phyloP scores from a whole-genome alignment of 1,284 basidiomycete species.

The Trichosporon sp. region DNA sequence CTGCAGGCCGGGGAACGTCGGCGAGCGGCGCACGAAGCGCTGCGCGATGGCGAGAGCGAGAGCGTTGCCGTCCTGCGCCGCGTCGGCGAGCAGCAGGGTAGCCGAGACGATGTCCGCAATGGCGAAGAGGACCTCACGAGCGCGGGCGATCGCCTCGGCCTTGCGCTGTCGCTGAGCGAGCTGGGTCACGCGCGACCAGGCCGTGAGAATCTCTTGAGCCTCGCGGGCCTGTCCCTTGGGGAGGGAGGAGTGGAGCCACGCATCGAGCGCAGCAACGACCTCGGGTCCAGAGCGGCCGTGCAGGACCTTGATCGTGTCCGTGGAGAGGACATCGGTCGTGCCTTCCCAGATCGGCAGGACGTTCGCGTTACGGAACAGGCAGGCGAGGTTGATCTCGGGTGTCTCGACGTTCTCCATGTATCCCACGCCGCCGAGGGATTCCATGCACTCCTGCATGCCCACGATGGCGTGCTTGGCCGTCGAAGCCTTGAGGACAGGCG shows the following conservation, averaged over 20 bases:
- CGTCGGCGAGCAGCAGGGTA: constrained; percentile 14
- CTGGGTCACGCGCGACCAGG: not conserved
- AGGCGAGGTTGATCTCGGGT: constrained; percentile 36
- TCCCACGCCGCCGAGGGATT: constrained; percentile 61
- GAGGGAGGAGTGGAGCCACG: constrained; percentile 10
- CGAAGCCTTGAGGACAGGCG: constrained; percentile 66
- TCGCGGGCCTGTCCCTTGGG: not conserved
- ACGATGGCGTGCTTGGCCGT: constrained; percentile 61
- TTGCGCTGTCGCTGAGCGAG: not conserved
- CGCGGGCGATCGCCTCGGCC: constrained; percentile 12
- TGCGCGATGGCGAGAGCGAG: constrained; percentile 11
- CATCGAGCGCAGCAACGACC: not conserved
- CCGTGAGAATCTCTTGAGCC: not conserved
- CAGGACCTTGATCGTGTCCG: constrained; percentile 20
- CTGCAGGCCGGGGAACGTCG: not conserved
- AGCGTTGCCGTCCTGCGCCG: constrained; percentile 11
- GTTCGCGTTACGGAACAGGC: constrained; percentile 57
- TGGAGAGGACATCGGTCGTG: constrained; percentile 44
- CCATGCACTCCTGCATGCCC: constrained; percentile 77
- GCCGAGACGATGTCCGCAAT: constrained; percentile 15
- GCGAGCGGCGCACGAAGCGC: constrained; percentile 8
- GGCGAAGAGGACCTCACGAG: constrained; percentile 7
- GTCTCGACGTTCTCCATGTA: constrained; percentile 73
- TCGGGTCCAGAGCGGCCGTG: constrained; percentile 2
- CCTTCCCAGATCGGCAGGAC: constrained; percentile 83